Evolutionary conservation across 164 flowering plant species (phyloP).

Genomic region (Berberis vulgaris): DNA sequence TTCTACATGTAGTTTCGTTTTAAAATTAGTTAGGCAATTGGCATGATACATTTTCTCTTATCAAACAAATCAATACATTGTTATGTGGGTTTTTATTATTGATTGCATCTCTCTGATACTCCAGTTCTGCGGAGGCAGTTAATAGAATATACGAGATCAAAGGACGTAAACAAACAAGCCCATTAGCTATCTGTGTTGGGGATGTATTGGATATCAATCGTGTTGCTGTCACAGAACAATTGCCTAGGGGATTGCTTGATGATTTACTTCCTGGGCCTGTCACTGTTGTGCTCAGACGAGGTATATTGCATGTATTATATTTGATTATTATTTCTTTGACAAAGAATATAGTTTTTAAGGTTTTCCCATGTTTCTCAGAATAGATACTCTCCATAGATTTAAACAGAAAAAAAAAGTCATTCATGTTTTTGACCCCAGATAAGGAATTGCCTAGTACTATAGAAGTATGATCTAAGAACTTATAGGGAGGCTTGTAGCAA

Average conservation of each 20-base stretch:
- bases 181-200: slow-evolving; percentile 91
- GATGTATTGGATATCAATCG: slow-evolving; percentile 68
- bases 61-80: background rate
- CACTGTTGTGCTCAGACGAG: slow-evolving; percentile 77
- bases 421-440: too few relatives aligned
- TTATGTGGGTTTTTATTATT: background rate
- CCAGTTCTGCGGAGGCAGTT: slow-evolving; percentile 84
- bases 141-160: slow-evolving; percentile 82
- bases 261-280: slow-evolving; percentile 95
- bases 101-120: background rate
- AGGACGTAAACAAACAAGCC: slow-evolving; percentile 86
- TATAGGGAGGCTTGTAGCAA: too few relatives aligned
- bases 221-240: slow-evolving; percentile 65
- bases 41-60: background rate
- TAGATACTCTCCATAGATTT: too few relatives aligned
- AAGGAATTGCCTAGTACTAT: too few relatives aligned
- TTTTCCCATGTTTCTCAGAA: background rate
- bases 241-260: slow-evolving; percentile 74
- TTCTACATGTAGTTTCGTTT: background rate
- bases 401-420: too few relatives aligned
- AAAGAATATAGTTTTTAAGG: background rate
- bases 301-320: slow-evolving; percentile 22
- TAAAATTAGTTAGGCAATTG: background rate
- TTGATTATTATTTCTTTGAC: background rate
- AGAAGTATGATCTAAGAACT: too few relatives aligned